These are phyloP conservation scores for Casuarina cunninghamiana DNA, from an alignment of 306 rosid species.

Conservation along the genomic window DNA sequence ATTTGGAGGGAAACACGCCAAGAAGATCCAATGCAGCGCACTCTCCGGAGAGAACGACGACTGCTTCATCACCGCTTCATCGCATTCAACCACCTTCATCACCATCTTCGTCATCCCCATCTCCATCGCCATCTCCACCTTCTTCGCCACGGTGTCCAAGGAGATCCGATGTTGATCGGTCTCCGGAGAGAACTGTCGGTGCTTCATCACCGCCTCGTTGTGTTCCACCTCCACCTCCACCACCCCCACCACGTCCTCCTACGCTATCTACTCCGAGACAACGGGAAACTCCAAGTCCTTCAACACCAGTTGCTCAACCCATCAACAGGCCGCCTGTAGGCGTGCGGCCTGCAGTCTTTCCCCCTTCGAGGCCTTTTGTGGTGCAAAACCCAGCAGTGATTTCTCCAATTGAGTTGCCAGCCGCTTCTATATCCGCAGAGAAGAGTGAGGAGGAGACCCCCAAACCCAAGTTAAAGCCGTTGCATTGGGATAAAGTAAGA, in stretches of 20 bases:
- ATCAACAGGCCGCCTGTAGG: conserved; percentile 31
- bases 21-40: conserved; percentile 10
- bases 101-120: conserved; percentile 11
- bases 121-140: conserved; percentile 19
- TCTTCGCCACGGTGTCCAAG: conserved; percentile 34
- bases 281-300: conserved; percentile 28
- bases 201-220: conserved; percentile 18
- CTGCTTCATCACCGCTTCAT: conserved; percentile 14
- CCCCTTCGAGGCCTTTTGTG: conserved; percentile 51
- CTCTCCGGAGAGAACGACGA: conserved; percentile 17
- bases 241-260: conserved; percentile 29
- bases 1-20: not conserved
- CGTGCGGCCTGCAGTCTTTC: conserved; percentile 36
- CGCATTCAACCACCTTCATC: conserved; percentile 25
- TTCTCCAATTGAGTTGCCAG: conserved; percentile 73
- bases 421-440: conserved; percentile 35
- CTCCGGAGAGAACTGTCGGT: conserved; percentile 16
- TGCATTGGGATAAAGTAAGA: conserved; percentile 99
- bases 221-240: conserved; percentile 28
- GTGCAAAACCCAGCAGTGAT: conserved; percentile 27
- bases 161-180: conserved; percentile 1
- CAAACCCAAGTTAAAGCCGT: conserved; percentile 84
- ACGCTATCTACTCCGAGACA: conserved; percentile 18
- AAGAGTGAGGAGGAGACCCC: conserved; percentile 53
- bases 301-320: conserved; percentile 37